Base-by-base conservation (phyloP, 192 early-diverging fungal genomes). In the Umbelopsis vinacea region DNA sequence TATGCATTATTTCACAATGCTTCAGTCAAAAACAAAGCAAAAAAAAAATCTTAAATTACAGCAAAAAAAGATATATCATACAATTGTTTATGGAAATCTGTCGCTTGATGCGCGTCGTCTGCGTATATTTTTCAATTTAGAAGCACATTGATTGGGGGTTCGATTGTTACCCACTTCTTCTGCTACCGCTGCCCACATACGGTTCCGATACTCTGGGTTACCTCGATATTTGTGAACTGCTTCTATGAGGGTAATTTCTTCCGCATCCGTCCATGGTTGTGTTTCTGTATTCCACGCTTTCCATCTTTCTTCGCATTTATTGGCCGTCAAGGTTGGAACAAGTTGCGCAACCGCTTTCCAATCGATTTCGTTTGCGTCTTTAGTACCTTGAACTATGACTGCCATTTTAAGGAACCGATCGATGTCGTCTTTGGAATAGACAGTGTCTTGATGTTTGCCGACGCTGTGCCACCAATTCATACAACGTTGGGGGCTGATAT, bases 401-500 rank as follows among this genome's bases (percentile, higher is more conserved):
- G 71, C 70, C 37, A 66, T 29, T 24, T 71, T 55, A 14, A 47
- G 26, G 40, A 76, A 43, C 22, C 6, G 17, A 38, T 60, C 53
- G 33, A 71, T 52, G 21, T 76, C 52, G 4, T 71, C 35, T 1
- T 71, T 53, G 19, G 69, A 43, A 60, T 70, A 76, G 21, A 22
- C 26, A 23, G 29, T 52, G 4, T 52, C 21, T 43, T 46, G 50
- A 17, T 66, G 9, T 2, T 17, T 40, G 29, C 57, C 43, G n/a
- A 68, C 66, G 8, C 14, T 53, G 17, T 66, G 40, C 74, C 74
- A 78, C 76, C 76, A 78, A 8, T 63, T 69, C 60, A 54, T 73
- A 21, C 68, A 68, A 5, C 71, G 72, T 22, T 52, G 11, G 0
- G 77, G 77, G 50, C 46, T 68, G 46, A 72, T 68, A 3, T 67